Percentiles rank a stretch among this genome's conserved stretches.
These are phyloP conservation scores for Naganishia randhawae DNA, from an alignment of 768 basidiomycete genomes.

Conservation along the genomic window DNA sequence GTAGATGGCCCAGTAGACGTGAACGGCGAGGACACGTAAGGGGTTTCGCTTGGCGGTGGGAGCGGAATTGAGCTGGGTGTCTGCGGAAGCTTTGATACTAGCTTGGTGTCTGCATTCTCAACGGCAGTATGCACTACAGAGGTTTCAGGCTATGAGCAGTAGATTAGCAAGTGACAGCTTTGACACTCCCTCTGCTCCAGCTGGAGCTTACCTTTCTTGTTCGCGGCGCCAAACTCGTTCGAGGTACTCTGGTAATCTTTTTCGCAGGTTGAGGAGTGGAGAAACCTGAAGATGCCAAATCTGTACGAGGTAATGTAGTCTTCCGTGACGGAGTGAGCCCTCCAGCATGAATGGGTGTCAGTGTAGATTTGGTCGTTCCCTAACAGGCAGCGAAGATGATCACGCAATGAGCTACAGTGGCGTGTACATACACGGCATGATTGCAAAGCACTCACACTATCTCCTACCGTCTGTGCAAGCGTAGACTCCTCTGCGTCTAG, in stretches of 20 bases:
- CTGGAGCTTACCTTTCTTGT: constrained; percentile 22
- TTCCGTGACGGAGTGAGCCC: neutral
- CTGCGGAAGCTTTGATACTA: neutral
- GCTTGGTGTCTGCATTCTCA: neutral
- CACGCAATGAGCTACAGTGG: neutral
- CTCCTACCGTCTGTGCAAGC: constrained; percentile 6
- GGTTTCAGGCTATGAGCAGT: neutral
- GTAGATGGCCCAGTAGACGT: constrained; percentile 7
- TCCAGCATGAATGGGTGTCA: neutral
- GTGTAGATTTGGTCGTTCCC: neutral
- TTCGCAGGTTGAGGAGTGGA: constrained; percentile 28
- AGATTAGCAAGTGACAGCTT: neutral
- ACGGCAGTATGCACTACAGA: neutral
- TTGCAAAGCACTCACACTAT: neutral
- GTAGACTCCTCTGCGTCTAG: constrained; percentile 32
- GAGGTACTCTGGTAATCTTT: constrained; percentile 13
- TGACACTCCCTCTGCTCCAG: neutral
- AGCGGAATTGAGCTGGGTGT: constrained; percentile 10
- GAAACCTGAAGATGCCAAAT: neutral
- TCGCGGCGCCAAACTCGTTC: constrained; percentile 30
- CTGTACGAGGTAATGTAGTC: neutral
- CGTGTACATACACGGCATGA: neutral
- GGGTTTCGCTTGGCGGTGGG: neutral
- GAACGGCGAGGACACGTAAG: constrained; percentile 3
- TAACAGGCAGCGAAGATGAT: neutral